Percentiles rank a stretch among this genome's conserved stretches.
phyloP scores from a whole-genome alignment of 306 rosid species.

The Fragaria iinumae region DNA sequence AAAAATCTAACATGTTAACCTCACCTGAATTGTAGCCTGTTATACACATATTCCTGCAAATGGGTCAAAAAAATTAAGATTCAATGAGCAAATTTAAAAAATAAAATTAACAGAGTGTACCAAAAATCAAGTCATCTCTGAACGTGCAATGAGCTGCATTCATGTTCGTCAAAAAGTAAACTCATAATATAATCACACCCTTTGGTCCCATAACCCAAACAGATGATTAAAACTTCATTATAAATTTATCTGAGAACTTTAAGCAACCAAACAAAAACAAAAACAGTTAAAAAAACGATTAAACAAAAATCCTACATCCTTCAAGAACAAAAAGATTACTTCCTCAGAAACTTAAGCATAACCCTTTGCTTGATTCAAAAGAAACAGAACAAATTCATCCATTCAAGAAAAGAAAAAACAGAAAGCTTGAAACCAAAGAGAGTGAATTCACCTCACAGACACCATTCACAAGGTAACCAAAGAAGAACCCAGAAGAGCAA shows the following conservation, averaged over 20 bases:
- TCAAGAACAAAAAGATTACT: neutral
- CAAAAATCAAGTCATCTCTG: slow-evolving; percentile 16
- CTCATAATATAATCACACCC: neutral
- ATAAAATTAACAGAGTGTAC: neutral
- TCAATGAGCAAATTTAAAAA: neutral
- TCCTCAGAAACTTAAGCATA: slow-evolving; percentile 3
- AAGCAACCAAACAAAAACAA: slow-evolving; percentile 20
- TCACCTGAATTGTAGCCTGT: slow-evolving; percentile 92
- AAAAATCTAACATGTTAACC: slow-evolving; percentile 6
- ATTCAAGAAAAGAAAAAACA: slow-evolving; percentile 18
- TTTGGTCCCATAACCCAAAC: slow-evolving; percentile 28
- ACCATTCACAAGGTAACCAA: slow-evolving; percentile 92
- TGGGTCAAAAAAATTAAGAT: slow-evolving; percentile 23
- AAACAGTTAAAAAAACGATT: too few species aligned
- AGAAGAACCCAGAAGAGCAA: slow-evolving; percentile 95
- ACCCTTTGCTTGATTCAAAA: slow-evolving; percentile 13
- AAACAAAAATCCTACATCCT: neutral
- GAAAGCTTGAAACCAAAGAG: slow-evolving; percentile 20
- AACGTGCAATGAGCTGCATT: neutral
- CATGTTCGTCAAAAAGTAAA: slow-evolving; percentile 2
- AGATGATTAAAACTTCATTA: slow-evolving; percentile 5
- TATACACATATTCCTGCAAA: slow-evolving; percentile 93
- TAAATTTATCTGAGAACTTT: neutral
- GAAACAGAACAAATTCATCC: slow-evolving; percentile 3
- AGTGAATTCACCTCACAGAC: slow-evolving; percentile 70